phyloP scores from a whole-genome alignment of 2,329 filamentous ascomycete species.

The Colletotrichum kahawae region DNA sequence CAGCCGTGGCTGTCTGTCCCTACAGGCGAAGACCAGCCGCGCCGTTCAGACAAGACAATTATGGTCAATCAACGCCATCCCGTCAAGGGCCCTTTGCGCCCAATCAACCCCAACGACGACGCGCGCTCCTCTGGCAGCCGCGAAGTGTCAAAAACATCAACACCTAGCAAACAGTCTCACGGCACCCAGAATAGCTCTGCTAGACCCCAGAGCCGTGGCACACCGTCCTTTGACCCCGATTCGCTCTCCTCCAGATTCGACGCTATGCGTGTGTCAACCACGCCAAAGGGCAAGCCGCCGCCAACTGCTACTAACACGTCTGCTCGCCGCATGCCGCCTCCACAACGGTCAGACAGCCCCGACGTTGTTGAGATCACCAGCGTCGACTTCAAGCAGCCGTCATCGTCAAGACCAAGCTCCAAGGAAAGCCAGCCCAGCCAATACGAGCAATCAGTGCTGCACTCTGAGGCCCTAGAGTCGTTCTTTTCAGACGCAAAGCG shows the following conservation, averaged over 20 bases:
- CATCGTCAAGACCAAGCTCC: background rate
- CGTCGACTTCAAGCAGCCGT: background rate
- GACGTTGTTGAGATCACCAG: constrained; percentile 20
- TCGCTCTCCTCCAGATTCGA: constrained; percentile 20
- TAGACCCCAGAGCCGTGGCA: constrained; percentile 11
- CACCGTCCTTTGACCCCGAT: constrained; percentile 18
- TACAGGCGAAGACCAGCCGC: background rate
- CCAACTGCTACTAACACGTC: background rate
- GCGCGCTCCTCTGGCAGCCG: constrained; percentile 29
- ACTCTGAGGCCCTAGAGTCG: constrained; percentile 17
- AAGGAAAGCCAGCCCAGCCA: constrained; percentile 1
- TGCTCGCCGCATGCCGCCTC: background rate
- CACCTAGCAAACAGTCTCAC: constrained; percentile 10
- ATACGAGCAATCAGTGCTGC: constrained; percentile 17
- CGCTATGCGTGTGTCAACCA: constrained; percentile 21
- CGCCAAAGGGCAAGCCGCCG: background rate
- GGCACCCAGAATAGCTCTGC: constrained; percentile 30
- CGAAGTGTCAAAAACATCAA: constrained; percentile 11
- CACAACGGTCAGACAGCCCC: background rate
- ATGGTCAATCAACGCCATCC: constrained; percentile 56
- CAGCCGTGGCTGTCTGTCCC: background rate
- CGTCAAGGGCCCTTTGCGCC: constrained; percentile 47
- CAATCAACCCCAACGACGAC: constrained; percentile 38
- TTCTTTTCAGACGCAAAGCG: constrained; percentile 20
- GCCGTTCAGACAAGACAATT: constrained; percentile 8